These are phyloP conservation scores for Hippophae rhamnoides DNA, from an alignment of 306 rosid species.

Conservation along the genomic window DNA sequence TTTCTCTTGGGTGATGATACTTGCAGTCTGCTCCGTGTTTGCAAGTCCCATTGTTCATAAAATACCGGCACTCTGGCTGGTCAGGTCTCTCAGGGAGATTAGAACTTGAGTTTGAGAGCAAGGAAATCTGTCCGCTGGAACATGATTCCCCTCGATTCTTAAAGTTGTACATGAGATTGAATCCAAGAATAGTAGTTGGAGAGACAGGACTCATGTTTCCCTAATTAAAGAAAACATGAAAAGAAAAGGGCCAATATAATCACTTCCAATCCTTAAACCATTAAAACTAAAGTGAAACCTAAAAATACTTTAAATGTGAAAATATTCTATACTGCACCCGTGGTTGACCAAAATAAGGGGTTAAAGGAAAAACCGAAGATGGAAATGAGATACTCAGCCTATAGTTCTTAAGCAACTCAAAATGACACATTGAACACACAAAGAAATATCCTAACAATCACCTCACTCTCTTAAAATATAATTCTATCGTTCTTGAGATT, in stretches of 20 bases:
- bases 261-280: not conserved
- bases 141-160: constrained; percentile 41
- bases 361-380: not conserved
- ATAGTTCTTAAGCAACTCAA: not conserved
- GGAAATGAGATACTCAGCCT: not conserved
- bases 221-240: constrained; percentile 30
- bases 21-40: constrained; percentile 86
- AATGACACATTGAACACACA: not conserved
- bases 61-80: constrained; percentile 82
- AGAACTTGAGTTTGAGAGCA: constrained; percentile 26
- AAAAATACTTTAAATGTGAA: not conserved
- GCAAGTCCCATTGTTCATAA: constrained; percentile 78
- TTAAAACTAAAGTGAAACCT: not conserved
- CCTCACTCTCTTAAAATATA: not conserved
- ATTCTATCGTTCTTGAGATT: too few species aligned
- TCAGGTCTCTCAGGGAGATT: constrained; percentile 73
- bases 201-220: constrained; percentile 53
- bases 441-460: not conserved
- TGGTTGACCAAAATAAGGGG: not conserved
- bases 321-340: not conserved
- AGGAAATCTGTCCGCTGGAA: constrained; percentile 44
- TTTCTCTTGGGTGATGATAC: constrained; percentile 79
- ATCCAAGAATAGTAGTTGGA: constrained; percentile 44
- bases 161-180: constrained; percentile 43
- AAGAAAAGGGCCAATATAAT: not conserved